These are phyloP conservation scores for Hypoxylon cercidicola DNA, from an alignment of 495 filamentous ascomycete species.

Conservation along the genomic window DNA sequence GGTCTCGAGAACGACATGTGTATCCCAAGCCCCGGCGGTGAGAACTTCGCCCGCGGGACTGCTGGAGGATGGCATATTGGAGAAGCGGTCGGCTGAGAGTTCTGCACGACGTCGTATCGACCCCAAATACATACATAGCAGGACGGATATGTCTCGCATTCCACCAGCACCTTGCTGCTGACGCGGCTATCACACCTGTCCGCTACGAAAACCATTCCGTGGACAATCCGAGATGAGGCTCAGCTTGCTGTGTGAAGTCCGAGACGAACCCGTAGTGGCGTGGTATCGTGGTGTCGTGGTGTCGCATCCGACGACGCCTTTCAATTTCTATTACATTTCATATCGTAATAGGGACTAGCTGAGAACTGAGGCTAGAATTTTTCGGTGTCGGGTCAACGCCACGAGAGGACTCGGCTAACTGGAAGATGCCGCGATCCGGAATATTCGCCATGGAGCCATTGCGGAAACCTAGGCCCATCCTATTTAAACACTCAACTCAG, in stretches of 20 bases:
- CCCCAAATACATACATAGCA: too few species aligned
- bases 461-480: constrained; percentile 10
- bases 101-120: constrained; percentile 10
- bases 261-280: constrained; percentile 7
- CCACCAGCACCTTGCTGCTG: constrained; percentile 24
- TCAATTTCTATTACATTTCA: constrained; percentile 31
- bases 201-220: constrained; percentile 21
- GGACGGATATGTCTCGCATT: constrained; percentile 17
- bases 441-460: constrained; percentile 4
- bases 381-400: constrained; percentile 4
- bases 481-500: constrained; percentile 17
- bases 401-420: constrained; percentile 6
- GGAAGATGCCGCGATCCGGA: constrained; percentile 1
- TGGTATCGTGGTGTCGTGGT: constrained; percentile 8
- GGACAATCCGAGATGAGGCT: constrained; percentile 31
- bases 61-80: constrained; percentile 1
- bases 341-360: constrained; percentile 30
- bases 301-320: constrained; percentile 35
- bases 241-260: constrained; percentile 33
- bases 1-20: not conserved
- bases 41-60: constrained; percentile 9
- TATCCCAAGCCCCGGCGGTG: constrained; percentile 32
- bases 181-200: constrained; percentile 37
- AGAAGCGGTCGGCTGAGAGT: constrained; percentile 7
- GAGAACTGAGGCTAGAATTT: constrained; percentile 21